A percentile compares a stretch with the other conserved stretches of the same genome.
These are phyloP conservation scores for Fusarium subglutinans DNA, from an alignment of 2,329 filamentous ascomycete genomes.

Conservation along the genomic window DNA sequence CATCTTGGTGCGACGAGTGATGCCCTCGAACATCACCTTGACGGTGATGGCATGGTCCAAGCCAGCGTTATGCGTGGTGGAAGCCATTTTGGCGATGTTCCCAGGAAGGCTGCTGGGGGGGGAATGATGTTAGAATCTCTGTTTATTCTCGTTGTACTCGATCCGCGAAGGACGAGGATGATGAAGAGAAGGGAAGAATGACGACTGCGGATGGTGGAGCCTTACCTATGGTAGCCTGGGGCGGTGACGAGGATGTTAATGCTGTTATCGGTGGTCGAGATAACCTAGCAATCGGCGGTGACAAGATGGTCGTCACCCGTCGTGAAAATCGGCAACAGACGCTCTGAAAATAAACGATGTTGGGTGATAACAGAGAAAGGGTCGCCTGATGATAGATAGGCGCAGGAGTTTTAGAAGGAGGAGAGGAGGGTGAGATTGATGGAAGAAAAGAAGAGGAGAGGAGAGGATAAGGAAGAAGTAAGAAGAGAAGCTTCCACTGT, in stretches of 20 bases:
- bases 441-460: constrained; percentile 18
- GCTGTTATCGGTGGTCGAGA: constrained; percentile 39
- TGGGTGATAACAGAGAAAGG: background rate
- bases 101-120: background rate
- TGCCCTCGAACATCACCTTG: constrained; percentile 83
- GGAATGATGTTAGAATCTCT: background rate
- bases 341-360: background rate
- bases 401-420: constrained; percentile 4
- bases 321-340: background rate
- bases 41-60: constrained; percentile 70
- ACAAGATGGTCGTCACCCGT: constrained; percentile 39
- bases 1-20: constrained; percentile 86
- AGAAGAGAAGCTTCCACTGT: constrained; percentile 26
- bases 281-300: constrained; percentile 39
- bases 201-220: constrained; percentile 36
- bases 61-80: constrained; percentile 31
- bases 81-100: constrained; percentile 40
- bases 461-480: constrained; percentile 34
- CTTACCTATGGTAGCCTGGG: constrained; percentile 36
- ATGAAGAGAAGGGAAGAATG: constrained; percentile 25
- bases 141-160: constrained; percentile 1
- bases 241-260: constrained; percentile 40
- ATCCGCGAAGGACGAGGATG: constrained; percentile 30
- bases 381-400: background rate
- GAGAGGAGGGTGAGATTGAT: constrained; percentile 26